Evolutionary conservation across 192 early-diverging fungal species (phyloP).

Genomic region (Haplosporangium gracile): DNA sequence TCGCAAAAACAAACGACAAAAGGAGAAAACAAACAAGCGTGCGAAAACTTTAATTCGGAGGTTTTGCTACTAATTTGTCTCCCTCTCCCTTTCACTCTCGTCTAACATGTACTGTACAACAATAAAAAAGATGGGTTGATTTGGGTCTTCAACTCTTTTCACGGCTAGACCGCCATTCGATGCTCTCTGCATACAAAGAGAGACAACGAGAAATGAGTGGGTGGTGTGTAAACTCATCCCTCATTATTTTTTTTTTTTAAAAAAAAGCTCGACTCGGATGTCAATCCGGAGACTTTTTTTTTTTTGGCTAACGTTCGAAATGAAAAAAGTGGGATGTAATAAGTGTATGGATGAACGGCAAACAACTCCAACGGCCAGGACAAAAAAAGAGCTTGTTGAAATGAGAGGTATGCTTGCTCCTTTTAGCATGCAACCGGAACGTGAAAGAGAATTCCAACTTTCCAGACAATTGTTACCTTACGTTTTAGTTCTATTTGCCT

Average conservation of each 20-base stretch:
- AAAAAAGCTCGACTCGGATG: slow-evolving; percentile 2
- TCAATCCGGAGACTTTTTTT: background rate
- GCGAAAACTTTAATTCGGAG: slow-evolving; percentile 4
- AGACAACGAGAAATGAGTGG: background rate
- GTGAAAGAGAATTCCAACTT: background rate
- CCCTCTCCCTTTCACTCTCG: too few species aligned
- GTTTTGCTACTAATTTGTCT: background rate
- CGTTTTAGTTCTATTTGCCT: background rate
- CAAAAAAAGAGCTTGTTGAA: background rate
- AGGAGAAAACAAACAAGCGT: background rate
- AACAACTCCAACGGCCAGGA: background rate
- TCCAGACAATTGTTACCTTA: background rate
- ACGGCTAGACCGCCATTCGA: background rate
- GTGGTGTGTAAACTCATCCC: background rate
- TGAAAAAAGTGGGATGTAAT: too few species aligned
- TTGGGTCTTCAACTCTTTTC: background rate
- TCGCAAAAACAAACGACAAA: background rate
- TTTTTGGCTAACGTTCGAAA: background rate
- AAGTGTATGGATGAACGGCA: background rate
- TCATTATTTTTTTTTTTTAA: background rate
- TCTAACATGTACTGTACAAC: too few species aligned
- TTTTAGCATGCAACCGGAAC: background rate
- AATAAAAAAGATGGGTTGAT: background rate
- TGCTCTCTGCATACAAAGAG: background rate
- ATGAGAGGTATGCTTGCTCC: background rate